A percentile compares a stretch with the other conserved stretches of the same genome.
phyloP scores from a whole-genome alignment of 83 land plant genomes.

The Diphasiastrum complanatum region DNA sequence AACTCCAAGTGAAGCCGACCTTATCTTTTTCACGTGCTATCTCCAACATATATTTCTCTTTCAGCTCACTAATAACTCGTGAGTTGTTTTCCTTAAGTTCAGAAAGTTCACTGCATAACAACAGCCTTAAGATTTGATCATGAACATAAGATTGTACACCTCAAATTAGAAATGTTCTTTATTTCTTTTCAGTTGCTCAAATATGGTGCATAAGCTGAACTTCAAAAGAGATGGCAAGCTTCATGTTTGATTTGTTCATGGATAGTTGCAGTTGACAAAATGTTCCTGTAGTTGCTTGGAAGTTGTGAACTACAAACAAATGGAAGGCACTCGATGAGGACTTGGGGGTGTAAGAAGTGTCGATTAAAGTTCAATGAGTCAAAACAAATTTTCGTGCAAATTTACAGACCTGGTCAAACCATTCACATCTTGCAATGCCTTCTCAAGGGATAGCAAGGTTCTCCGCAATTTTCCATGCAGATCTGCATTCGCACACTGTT shows the following conservation, averaged over 20 bases:
- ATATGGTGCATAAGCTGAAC: too few relatives aligned
- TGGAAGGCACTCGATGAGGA: too few relatives aligned
- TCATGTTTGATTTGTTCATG: too few relatives aligned
- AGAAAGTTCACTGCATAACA: slow-evolving; percentile 35
- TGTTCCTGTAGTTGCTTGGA: too few relatives aligned
- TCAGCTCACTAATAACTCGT: slow-evolving; percentile 30
- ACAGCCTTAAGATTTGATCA: too few relatives aligned
- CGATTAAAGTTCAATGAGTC: background rate
- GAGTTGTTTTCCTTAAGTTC: slow-evolving; percentile 38
- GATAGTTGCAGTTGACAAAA: too few relatives aligned
- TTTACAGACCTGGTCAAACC: slow-evolving; percentile 28
- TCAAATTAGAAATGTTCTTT: slow-evolving; percentile 2
- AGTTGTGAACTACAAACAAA: too few relatives aligned
- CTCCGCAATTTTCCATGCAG: slow-evolving; percentile 41
- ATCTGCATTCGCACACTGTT: slow-evolving; percentile 36
- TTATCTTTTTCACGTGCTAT: slow-evolving; percentile 40
- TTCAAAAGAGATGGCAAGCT: too few relatives aligned
- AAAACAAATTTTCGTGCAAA: background rate
- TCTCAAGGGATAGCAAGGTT: slow-evolving; percentile 34
- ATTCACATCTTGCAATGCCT: slow-evolving; percentile 26
- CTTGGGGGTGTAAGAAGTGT: background rate
- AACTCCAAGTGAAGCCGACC: slow-evolving; percentile 17
- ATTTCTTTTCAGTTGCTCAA: background rate
- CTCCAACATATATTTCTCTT: slow-evolving; percentile 33
- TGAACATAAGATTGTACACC: slow-evolving; percentile 10